Evolutionary conservation across 805 yeast genomes (phyloP).

Genomic region (Candida sithepensis): DNA sequence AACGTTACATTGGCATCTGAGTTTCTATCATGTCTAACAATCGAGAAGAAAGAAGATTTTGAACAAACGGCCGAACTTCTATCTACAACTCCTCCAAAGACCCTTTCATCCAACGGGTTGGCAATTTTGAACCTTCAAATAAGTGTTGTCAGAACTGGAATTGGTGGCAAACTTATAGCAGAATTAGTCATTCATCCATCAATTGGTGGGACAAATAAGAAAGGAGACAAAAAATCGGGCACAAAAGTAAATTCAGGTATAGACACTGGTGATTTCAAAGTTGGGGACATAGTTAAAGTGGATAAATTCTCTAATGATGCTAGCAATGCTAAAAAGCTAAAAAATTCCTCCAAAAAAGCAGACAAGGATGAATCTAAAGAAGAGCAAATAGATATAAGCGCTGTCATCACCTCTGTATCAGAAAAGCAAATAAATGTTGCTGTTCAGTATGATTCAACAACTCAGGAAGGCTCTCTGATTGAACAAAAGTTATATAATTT

Average conservation of each 20-base stretch:
- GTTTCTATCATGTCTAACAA: constrained; percentile 38
- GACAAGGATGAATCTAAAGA: constrained; percentile 23
- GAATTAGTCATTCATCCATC: constrained; percentile 58
- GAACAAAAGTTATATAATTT: constrained; percentile 50
- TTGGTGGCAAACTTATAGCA: constrained; percentile 69
- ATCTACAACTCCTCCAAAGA: constrained; percentile 52
- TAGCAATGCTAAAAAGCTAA: constrained; percentile 18
- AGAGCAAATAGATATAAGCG: constrained; percentile 40
- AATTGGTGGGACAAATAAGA: constrained; percentile 18
- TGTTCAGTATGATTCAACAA: constrained; percentile 44
- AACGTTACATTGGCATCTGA: constrained; percentile 29
- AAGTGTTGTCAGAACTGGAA: constrained; percentile 65
- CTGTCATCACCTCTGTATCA: constrained; percentile 59
- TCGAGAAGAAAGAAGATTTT: constrained; percentile 52
- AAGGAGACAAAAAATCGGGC: constrained; percentile 23
- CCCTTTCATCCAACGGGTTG: constrained; percentile 65
- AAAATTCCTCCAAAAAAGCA: constrained; percentile 29
- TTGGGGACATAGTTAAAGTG: constrained; percentile 74
- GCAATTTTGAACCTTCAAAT: constrained; percentile 68
- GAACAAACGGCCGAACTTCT: constrained; percentile 43
- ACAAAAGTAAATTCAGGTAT: constrained; percentile 14
- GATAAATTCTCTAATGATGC: constrained; percentile 39
- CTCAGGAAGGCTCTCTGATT: constrained; percentile 28
- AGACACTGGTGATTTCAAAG: constrained; percentile 50
- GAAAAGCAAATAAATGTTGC: constrained; percentile 50